Base-by-base conservation (phyloP, 768 basidiomycete genomes). In the Termitomyces sp. region DNA sequence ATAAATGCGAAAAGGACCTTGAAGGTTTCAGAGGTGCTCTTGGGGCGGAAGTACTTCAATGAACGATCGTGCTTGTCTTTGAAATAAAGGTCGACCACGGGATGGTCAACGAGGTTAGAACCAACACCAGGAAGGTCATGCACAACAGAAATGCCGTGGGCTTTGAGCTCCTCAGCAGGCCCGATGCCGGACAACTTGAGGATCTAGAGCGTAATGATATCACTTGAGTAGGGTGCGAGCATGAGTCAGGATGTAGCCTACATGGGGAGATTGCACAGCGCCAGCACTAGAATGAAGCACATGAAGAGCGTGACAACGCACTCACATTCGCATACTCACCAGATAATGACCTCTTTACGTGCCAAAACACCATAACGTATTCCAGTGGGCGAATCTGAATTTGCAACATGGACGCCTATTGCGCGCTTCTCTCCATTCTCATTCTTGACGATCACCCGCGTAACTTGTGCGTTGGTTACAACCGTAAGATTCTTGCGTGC, bases 171-270 rank as follows among this genome's bases (percentile, higher is more conserved):
- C 1, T 74, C 73, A 2, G 77, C 76, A 35, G 90, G 88, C 3
- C 92, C 92, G 46, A 95, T 73, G 11, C 92, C 92, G 37, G 88
- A 90, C 17, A 90, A 76, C 77, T 88, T 78, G 14, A 90, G 75
- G 50, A 89, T 79, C 74, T 88, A 71, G 21, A n/a, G 14, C 19
- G 14, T 27, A 19, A 10, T n/a, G 37, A n/a, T n/a, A n/a, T 23
- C n/a, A 35, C 4, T 10, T 37, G 23, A 43, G 16, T 10, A 17
- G 3, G 12, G 8, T 16, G 31, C 2, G 31, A 11, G 25, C 10
- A 14, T 17, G 12, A 42, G 9, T 37, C 4, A 53, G 10, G 16
- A 29, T 34, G 46, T n/a, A 11, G 59, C 70, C 48, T 50, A 75
- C 78, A 16, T 82, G 82, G 1, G 85, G 85, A 14, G 82, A 80